Evolutionary conservation across 352 stramenopile species (phyloP), one percentile per base, ranked within the genome.

Genomic region (Phytopythium ostracodes): DNA sequence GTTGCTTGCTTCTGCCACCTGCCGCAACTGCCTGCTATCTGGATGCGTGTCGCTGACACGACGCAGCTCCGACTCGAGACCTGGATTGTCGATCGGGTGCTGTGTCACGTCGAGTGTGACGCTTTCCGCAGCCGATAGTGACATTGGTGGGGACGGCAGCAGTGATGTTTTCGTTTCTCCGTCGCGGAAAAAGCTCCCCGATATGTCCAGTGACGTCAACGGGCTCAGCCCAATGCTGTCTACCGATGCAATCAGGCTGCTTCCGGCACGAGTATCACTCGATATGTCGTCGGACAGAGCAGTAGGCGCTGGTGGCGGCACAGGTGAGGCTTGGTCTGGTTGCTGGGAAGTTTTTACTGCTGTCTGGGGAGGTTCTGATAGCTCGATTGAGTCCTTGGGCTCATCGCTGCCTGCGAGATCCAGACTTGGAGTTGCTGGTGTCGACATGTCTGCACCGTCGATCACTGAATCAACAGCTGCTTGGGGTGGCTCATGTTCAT

Each of bases 131-230:
- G n/a, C 7, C 10, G 47, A 38, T 38, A 17, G 1, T 31, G 29
- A n/a, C 8, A 10, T 27, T 20, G 18, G 2, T 18, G 38, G 24
- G 4, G 22, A 14, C 64, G 62, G 5, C 59, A 70, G 9, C 44
- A 25, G 10, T 62, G 57, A 18, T 46, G 31, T 18, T 60, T 57
- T 24, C n/a, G 31, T 10, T 25, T 27, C 49, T 22, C 40, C 29
- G 5, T 53, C 42, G 14, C 22, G 40, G 11, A 68, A 60, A 29
- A 35, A 35, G 22, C 29, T 53, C 4, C 27, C 53, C 1, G 55
- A 60, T 27, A 60, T 38, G 9, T 60, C 55, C 1, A 60, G 38
- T 6, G 55, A 60, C 1, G 55, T 60, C 10, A 60, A 10, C 12
- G 38, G 55, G 18, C 55, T 60, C 18, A 52, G 17, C 3, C 42